Conservation (phyloP, 495 filamentous ascomycete species). For the Cercophora newfieldiana region DNA sequence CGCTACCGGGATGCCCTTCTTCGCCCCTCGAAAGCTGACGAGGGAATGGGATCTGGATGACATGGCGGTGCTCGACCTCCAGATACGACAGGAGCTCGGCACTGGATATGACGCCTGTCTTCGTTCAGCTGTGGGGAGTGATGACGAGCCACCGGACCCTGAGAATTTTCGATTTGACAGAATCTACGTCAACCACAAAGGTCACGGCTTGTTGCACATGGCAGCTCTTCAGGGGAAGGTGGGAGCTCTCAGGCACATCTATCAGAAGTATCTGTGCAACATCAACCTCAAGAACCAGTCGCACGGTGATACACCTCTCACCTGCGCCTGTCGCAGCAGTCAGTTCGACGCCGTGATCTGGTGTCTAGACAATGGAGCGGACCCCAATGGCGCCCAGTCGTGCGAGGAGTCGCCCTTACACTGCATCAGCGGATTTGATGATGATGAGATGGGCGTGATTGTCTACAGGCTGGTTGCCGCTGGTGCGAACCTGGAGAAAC, state of each 20-base stretch:
- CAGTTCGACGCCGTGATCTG: conserved; percentile 10
- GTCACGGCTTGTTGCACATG: conserved; percentile 20
- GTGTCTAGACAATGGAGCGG: conserved; percentile 19
- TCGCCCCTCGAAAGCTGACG: conserved; percentile 10
- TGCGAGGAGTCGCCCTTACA: conserved; percentile 18
- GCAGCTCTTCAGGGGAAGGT: conserved; percentile 14
- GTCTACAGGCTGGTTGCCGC: conserved; percentile 7
- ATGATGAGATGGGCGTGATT: conserved; percentile 12
- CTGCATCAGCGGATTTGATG: conserved; percentile 11
- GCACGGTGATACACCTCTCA: conserved; percentile 11
- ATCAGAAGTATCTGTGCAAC: conserved; percentile 19
- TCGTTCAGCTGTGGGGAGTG: background rate
- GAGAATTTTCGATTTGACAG: conserved; percentile 18
- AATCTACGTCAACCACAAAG: conserved; percentile 22
- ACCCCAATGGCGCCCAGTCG: conserved; percentile 10
- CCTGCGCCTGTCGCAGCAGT: conserved; percentile 14
- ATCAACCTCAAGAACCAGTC: conserved; percentile 16
- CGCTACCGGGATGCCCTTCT: conserved; percentile 19
- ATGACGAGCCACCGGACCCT: background rate
- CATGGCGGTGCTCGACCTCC: conserved; percentile 10
- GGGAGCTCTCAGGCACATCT: conserved; percentile 4
- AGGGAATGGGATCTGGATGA: conserved; percentile 15
- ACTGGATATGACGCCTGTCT: conserved; percentile 7
- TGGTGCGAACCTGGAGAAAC: conserved; percentile 19
- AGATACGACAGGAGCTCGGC: conserved; percentile 14